Base-by-base conservation (phyloP, 2,329 filamentous ascomycete species). In the Phaeosphaeria sp. region DNA sequence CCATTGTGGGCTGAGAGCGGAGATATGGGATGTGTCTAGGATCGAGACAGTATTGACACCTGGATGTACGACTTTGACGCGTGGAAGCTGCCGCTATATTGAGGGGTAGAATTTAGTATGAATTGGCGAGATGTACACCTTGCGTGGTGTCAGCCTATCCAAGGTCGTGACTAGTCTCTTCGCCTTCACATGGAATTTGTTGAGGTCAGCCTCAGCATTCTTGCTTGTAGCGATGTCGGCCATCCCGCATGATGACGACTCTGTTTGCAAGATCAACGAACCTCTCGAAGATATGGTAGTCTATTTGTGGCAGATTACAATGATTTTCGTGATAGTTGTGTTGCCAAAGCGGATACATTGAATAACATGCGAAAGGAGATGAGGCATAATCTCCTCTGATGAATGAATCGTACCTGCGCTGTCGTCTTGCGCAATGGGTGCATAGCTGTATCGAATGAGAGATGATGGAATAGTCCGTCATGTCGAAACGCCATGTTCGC, bases 1-100 rank as follows among this genome's bases (percentile, higher is more conserved):
- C 80, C 79, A 13, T 18, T 77, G 18, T 81, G 80, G 77, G 24
- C 11, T 6, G 17, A 33, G 7, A 6, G 27, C 24, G 33, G 33
- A 40, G 17, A 40, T 1, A 51, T 43, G 49, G 20, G 30, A 15
- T 51, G 36, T 22, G 36, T 21, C n/a, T 43, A 44, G 30, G 49
- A 51, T 30, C 22, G 27, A n/a, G 24, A 2, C 18, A 42, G 33
- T 27, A 43, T 42, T 22, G 49, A 51, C 30, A 43, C 33, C 1
- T 51, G 49, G 36, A 43, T 30, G 20, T 51, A 25, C 33, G 39
- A 51, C 9, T 51, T 51, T 18, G 39, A 51, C 27, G 49, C 39
- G 18, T 44, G 21, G 13, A 30, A 44, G 21, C 24, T 30, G n/a
- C 36, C 39, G 20, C 18, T 27, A 17, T 30, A 47, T 30, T 48